A percentile compares a stretch with the other conserved stretches of the same genome.
phyloP scores from a whole-genome alignment of 345 rosid species.

The Populus alba region DNA sequence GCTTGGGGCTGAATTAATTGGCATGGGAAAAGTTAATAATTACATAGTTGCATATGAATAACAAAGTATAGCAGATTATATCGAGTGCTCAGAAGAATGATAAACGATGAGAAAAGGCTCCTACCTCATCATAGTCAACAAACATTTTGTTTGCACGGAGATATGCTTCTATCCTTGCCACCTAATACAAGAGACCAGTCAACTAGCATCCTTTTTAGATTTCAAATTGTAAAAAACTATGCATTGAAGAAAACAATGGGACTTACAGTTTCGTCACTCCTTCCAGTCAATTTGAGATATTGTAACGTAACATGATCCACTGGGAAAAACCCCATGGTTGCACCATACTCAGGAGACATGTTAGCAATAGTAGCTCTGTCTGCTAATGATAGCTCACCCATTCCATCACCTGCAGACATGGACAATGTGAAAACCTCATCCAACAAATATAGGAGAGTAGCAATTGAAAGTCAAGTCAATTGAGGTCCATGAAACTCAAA shows the following conservation, averaged over 20 bases:
- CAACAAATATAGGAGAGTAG: not conserved
- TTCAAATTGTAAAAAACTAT: slow-evolving; percentile 7
- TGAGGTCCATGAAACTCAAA: slow-evolving; percentile 18
- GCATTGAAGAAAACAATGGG: not conserved
- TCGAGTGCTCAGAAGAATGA: not conserved
- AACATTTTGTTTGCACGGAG: slow-evolving; percentile 96
- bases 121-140: slow-evolving; percentile 88
- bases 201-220: slow-evolving; percentile 8
- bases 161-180: slow-evolving; percentile 87
- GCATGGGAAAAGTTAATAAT: not conserved
- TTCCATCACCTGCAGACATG: slow-evolving; percentile 71
- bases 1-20: slow-evolving; percentile 60
- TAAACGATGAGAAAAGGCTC: not conserved
- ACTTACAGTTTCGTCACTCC: slow-evolving; percentile 95
- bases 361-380: slow-evolving; percentile 99
- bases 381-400: slow-evolving; percentile 86
- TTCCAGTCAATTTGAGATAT: slow-evolving; percentile 93
- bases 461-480: not conserved
- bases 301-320: slow-evolving; percentile 95
- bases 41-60: not conserved
- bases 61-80: slow-evolving; percentile 9
- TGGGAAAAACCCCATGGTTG: slow-evolving; percentile 99
- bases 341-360: slow-evolving; percentile 99
- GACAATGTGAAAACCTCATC: slow-evolving; percentile 10
- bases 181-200: slow-evolving; percentile 39